Base-by-base conservation (phyloP, 2,329 filamentous ascomycete genomes). In the Rugonectria rugulosa region DNA sequence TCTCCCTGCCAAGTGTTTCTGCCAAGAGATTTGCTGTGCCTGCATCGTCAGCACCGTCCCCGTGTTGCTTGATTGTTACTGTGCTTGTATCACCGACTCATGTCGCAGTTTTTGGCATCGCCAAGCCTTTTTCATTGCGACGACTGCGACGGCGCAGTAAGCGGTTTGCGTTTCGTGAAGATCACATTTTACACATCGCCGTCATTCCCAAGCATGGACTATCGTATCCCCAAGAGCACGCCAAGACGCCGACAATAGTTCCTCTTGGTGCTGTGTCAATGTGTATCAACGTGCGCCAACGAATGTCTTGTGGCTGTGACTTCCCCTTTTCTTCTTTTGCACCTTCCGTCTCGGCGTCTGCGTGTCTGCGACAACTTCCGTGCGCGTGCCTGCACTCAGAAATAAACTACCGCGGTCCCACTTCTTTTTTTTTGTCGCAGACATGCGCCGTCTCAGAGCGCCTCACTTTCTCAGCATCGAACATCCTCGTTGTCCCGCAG, bases 1-100 rank as follows among this genome's bases (percentile, higher is more conserved):
- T 29, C 21, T 19, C 43, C 15, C 44, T 48, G 44, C 34, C 36
- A 23, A 27, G 32, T 26, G 31, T 24, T 43, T n/a, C n/a, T 31
- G 45, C 34, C 36, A 48, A 48, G n/a, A 24, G 15, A 41, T 20
- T 27, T 29, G 36, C 26, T 23, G 31, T 31, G 27, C 42, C 11
- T 20, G 19, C n/a, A 20, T 40, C 15, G 23, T 17, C 48, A 26
- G 12, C 40, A 55, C 45, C 23, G 52, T 50, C 52, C 40, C 38
- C 45, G 40, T 50, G 26, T 15, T 9, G 12, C 7, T 20, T 17
- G 27, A 20, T 45, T 49, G 20, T 21, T 15, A 55, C 52, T 55
- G 52, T 55, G 52, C 45, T 27, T 32, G 52, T 55, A 49, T 55
- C 52, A 55, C 52, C 45, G 40, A 55, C 26, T 41, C 36, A 40